These are phyloP conservation scores for Orychophragmus violaceus DNA, from an alignment of 345 rosid species.

Conservation along the genomic window DNA sequence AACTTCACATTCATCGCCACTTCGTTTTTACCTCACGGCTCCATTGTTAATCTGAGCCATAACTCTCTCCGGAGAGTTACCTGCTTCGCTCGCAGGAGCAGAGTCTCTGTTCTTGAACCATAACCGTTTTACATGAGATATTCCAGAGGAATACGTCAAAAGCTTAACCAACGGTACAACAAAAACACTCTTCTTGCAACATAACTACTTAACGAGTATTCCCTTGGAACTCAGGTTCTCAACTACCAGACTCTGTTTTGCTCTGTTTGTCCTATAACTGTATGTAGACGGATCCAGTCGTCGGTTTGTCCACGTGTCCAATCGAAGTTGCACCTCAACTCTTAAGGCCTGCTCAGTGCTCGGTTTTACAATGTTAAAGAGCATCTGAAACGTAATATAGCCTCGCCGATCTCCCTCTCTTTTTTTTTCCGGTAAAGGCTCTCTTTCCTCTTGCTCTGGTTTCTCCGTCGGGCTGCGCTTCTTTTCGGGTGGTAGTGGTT, in stretches of 20 bases:
- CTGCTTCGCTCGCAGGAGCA: conserved; percentile 47
- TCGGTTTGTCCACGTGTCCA: conserved; percentile 54
- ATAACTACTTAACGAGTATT: conserved; percentile 60
- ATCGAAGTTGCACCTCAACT: conserved; percentile 44
- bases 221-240: conserved; percentile 36
- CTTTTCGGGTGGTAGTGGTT: no score
- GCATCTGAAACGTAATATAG: no score
- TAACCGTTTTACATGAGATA: conserved; percentile 54
- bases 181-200: conserved; percentile 63
- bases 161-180: conserved; percentile 45
- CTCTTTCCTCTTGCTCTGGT: no score
- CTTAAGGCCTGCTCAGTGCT: conserved; percentile 63
- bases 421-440: no score
- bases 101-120: conserved; percentile 66
- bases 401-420: no score
- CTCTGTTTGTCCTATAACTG: conserved; percentile 83
- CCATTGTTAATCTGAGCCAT: conserved; percentile 71
- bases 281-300: conserved; percentile 45
- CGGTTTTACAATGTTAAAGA: conserved; percentile 37
- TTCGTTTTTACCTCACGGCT: conserved; percentile 33
- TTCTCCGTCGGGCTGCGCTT: no score
- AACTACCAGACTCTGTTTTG: conserved; percentile 51
- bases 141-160: conserved; percentile 55
- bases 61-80: conserved; percentile 49
- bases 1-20: conserved; percentile 42